phyloP scores from a whole-genome alignment of 202 grass and related monocot species.

The Bolboschoenoplectus hybrid region DNA sequence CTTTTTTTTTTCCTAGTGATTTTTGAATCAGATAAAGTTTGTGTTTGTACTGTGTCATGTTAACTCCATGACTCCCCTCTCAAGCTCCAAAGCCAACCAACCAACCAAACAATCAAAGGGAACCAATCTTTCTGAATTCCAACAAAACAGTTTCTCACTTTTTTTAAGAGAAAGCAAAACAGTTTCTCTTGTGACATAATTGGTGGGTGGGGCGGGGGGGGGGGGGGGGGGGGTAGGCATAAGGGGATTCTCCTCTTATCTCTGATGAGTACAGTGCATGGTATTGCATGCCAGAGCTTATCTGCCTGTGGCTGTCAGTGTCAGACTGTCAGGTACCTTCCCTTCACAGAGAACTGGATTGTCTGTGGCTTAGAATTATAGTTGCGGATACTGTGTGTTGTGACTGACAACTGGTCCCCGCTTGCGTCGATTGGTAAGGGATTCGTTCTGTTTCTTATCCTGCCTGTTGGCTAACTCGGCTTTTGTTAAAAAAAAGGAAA shows the following conservation, averaged over 20 bases:
- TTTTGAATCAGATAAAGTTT: background rate
- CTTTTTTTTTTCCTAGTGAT: background rate
- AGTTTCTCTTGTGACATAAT: conserved; percentile 15
- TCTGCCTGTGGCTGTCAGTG: conserved; percentile 22
- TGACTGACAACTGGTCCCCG: background rate
- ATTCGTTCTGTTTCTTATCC: background rate
- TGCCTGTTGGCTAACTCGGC: too few relatives aligned
- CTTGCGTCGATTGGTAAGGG: background rate
- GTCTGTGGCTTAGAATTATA: background rate
- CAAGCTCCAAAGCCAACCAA: background rate
- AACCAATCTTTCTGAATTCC: background rate
- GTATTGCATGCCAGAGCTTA: background rate
- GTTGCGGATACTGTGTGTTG: background rate
- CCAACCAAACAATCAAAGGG: background rate
- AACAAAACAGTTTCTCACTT: background rate
- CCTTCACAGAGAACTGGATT: background rate
- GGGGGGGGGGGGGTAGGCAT: too few relatives aligned
- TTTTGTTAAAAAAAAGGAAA: too few relatives aligned
- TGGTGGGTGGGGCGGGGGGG: background rate
- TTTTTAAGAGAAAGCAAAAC: background rate
- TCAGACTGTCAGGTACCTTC: conserved; percentile 21
- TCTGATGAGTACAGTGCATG: background rate
- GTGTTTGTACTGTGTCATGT: conserved; percentile 36
- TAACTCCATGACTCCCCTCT: conserved; percentile 3
- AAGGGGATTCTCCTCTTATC: background rate